A percentile compares a stretch with the other conserved stretches of the same genome.
These are phyloP conservation scores for Penicillium coprophilum DNA, from an alignment of 495 filamentous ascomycete genomes.

Conservation along the genomic window DNA sequence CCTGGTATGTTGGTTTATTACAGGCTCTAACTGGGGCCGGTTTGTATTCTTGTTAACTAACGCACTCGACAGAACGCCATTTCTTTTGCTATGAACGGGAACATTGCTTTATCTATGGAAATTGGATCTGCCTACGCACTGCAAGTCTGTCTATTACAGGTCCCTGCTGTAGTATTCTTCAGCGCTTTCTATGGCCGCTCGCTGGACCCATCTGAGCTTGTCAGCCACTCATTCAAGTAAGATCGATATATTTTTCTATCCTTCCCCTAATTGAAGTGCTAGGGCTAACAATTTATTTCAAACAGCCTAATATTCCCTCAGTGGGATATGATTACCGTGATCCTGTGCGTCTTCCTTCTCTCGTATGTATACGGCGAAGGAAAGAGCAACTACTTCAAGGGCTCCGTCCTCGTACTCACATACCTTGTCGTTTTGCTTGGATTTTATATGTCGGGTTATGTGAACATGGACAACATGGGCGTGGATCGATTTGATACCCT, in stretches of 20 bases:
- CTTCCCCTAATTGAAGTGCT: neutral
- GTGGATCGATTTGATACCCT: slow-evolving; percentile 71
- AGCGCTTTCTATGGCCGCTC: slow-evolving; percentile 61
- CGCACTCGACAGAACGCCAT: slow-evolving; percentile 76
- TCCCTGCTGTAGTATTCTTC: slow-evolving; percentile 90
- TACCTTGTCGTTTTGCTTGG: slow-evolving; percentile 92
- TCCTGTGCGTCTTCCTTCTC: slow-evolving; percentile 94
- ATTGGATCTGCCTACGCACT: slow-evolving; percentile 97
- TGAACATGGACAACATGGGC: slow-evolving; percentile 58
- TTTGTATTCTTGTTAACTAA: slow-evolving; percentile 29
- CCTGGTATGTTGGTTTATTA: slow-evolving; percentile 58
- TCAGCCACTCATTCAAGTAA: slow-evolving; percentile 78
- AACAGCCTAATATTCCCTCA: slow-evolving; percentile 92
- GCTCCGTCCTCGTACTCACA: slow-evolving; percentile 88
- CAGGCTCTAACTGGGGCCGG: neutral
- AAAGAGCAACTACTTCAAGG: slow-evolving; percentile 73
- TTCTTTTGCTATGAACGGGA: slow-evolving; percentile 99
- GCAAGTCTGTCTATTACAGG: slow-evolving; percentile 96
- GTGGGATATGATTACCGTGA: slow-evolving; percentile 98
- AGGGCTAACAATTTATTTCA: slow-evolving; percentile 9
- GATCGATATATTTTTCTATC: slow-evolving; percentile 8
- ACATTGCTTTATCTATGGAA: slow-evolving; percentile 98
- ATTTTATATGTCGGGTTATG: slow-evolving; percentile 84
- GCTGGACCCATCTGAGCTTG: slow-evolving; percentile 57
- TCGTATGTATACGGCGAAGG: slow-evolving; percentile 98